Conservation (phyloP, 139 green algal genomes). For the Coccomyxa sp. region DNA sequence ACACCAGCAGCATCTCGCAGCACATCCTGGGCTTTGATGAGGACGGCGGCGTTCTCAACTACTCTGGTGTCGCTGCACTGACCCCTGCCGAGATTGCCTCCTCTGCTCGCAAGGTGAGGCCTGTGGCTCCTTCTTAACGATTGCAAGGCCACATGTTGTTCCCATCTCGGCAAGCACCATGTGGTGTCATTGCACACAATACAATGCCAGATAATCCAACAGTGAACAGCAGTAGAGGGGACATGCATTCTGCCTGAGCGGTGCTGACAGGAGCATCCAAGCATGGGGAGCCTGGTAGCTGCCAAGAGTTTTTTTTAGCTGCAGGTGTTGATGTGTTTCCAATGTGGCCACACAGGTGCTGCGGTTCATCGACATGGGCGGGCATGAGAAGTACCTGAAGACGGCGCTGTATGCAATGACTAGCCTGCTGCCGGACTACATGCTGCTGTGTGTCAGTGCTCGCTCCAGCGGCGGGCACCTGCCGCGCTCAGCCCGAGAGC, state of each 20-base stretch:
- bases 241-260: no score
- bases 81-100: constrained; percentile 48
- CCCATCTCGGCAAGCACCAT: no score
- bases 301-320: no score
- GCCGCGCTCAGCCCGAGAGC: constrained; percentile 50
- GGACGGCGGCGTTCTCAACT: constrained; percentile 62
- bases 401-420: constrained; percentile 74
- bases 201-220: no score
- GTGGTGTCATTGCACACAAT: no score
- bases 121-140: not conserved
- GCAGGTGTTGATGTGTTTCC: no score
- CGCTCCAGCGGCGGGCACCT: constrained; percentile 13
- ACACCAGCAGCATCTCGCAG: constrained; percentile 57
- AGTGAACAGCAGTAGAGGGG: no score
- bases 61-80: constrained; percentile 39
- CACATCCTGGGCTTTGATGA: constrained; percentile 67
- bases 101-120: constrained; percentile 20
- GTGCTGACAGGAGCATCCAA: no score
- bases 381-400: constrained; percentile 78
- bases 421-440: constrained; percentile 61
- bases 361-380: constrained; percentile 78
- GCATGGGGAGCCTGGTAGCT: no score
- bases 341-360: constrained; percentile 34
- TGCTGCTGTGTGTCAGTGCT: constrained; percentile 65
- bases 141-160: no score